Evolutionary conservation across 352 stramenopile genomes (phyloP).

Genomic region (Phytophthora chlamydospora): DNA sequence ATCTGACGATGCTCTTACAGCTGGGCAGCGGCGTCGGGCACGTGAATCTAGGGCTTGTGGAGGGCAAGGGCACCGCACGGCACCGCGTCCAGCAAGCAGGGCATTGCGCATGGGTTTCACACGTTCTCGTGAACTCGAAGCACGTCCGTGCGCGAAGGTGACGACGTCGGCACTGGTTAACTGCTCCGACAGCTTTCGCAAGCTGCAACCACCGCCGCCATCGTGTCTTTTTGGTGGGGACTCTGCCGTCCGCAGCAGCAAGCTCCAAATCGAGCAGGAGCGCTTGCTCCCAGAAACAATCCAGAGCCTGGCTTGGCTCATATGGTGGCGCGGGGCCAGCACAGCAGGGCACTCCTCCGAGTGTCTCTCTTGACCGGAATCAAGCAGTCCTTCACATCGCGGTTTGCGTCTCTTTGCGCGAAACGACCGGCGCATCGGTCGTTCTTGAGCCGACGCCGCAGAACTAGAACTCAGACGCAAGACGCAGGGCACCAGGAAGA

Average conservation of each 20-base stretch:
- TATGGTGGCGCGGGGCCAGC: conserved; percentile 11
- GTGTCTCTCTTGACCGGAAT: conserved; percentile 24
- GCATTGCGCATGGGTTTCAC: background rate
- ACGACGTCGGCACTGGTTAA: too few species aligned
- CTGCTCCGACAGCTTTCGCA: background rate
- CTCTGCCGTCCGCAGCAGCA: conserved; percentile 1
- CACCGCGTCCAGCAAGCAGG: conserved; percentile 3
- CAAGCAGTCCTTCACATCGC: conserved; percentile 26
- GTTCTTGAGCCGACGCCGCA: background rate
- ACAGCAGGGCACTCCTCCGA: background rate
- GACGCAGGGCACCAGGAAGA: conserved; percentile 11
- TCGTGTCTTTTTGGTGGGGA: too few species aligned
- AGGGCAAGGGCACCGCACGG: conserved; percentile 17
- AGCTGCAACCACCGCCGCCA: conserved; percentile 3
- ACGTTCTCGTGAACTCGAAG: background rate
- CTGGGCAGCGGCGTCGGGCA: conserved; percentile 23
- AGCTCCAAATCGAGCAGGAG: conserved; percentile 34
- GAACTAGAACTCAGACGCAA: conserved; percentile 12
- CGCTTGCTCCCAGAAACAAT: conserved; percentile 36
- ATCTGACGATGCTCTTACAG: conserved; percentile 20
- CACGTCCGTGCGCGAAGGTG: background rate
- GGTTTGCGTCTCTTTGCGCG: conserved; percentile 36
- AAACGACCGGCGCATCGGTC: conserved; percentile 26
- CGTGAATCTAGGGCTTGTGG: conserved; percentile 19
- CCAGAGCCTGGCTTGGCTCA: conserved; percentile 25